A percentile compares a stretch with the other conserved stretches of the same genome.
Evolutionary conservation across 1,284 basidiomycete species (phyloP).

Genomic region (Malassezia brasiliensis): DNA sequence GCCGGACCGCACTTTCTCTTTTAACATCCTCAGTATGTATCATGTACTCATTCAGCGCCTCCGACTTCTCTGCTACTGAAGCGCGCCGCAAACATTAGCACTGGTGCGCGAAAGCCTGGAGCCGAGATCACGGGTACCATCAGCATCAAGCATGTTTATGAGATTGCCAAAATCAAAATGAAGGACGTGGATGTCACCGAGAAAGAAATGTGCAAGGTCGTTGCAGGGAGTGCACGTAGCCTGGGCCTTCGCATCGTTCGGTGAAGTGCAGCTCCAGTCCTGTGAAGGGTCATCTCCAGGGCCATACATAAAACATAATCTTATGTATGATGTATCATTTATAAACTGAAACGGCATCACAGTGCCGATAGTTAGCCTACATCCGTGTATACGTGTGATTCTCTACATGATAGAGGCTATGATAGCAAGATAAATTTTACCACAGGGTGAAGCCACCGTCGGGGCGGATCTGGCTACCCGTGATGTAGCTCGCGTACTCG

Average conservation of each 20-base stretch:
- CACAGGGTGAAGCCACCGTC: constrained; percentile 47
- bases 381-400: too few species aligned
- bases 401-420: too few species aligned
- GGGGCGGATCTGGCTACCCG: constrained; percentile 32
- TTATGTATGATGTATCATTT: too few species aligned
- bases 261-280: neutral
- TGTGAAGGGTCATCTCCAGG: too few species aligned
- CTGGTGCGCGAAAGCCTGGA: constrained; percentile 60
- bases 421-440: too few species aligned
- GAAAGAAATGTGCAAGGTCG: constrained; percentile 25
- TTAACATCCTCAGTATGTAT: constrained; percentile 50
- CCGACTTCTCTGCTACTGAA: constrained; percentile 81
- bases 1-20: constrained; percentile 89
- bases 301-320: too few species aligned
- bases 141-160: constrained; percentile 92
- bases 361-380: too few species aligned
- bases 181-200: constrained; percentile 54
- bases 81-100: constrained; percentile 79
- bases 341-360: too few species aligned
- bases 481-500: constrained; percentile 45
- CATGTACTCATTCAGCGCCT: constrained; percentile 55
- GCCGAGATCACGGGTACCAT: constrained; percentile 70
- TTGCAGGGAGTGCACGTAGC: constrained; percentile 17
- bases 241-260: constrained; percentile 17
- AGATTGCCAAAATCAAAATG: constrained; percentile 95